Base-by-base conservation (phyloP, 139 green algal genomes). In the Tetradesmus obliquus region DNA sequence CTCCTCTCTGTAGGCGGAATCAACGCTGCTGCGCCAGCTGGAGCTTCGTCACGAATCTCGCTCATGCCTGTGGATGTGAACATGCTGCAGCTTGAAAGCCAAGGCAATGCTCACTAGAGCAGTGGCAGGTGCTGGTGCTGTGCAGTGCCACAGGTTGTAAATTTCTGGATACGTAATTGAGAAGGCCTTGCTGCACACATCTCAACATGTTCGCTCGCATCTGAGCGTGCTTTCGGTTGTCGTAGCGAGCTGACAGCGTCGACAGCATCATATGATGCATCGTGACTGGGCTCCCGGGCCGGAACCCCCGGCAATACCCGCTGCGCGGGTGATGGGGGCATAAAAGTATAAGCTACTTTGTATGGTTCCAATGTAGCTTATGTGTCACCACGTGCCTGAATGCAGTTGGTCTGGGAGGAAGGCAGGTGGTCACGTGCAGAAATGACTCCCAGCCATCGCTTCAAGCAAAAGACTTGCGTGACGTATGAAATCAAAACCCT, bases 1-100 rank as follows among this genome's bases (percentile, higher is more conserved):
- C 54, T 74, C 55, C 82, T 87, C 13, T 87, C 82, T 12, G 82
- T 87, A 15, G 82, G 82, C 45, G 82, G 82, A 22, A 79, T 57
- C 57, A 79, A 55, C 17, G 51, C 57, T 79, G 83, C 83, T 58
- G 83, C 51, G 20, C 57, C 57, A 24, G 83, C 83, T 58, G 83
- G 83, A 6, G 82, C 82, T 86, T 60, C 8, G 9, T 62, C n/a
- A n/a, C 79, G 20, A 55, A 84, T 10, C 22, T 55, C 24, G 2
- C 24, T 55, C 53, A 86, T 66, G 32, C 19, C 13, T 62, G 7
- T 45, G 17, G 15, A 22, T 15, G 51, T 66, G 51, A 55, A 60
- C 80, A 60, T 13, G 3, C 13, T 72, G 60, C 60, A 72, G 12
- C 22, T 7, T 7, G 69, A 10, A 79, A n/a, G 17, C 15, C 9